These are phyloP conservation scores for Suhomyces wounanorum DNA, from an alignment of 1,139 yeast species.

Conservation along the genomic window DNA sequence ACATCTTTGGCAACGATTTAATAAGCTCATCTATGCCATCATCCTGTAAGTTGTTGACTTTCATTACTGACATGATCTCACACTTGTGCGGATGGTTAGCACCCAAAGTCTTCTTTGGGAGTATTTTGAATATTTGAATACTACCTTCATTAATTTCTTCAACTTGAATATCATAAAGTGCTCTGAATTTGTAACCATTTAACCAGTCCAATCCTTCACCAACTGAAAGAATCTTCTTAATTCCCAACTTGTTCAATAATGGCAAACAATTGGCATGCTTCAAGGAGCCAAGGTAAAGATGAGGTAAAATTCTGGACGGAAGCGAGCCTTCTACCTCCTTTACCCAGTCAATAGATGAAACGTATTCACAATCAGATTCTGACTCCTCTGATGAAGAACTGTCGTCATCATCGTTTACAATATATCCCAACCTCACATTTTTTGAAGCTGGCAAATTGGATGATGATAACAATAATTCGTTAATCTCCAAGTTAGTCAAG, in stretches of 20 bases:
- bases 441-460: slow-evolving; percentile 3
- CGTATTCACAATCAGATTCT: slow-evolving; percentile 14
- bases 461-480: slow-evolving; percentile 32
- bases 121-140: slow-evolving; percentile 35
- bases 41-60: slow-evolving; percentile 49
- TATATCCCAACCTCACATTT: slow-evolving; percentile 27
- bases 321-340: slow-evolving; percentile 58
- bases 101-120: slow-evolving; percentile 5
- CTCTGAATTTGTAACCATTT: slow-evolving; percentile 32
- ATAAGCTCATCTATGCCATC: slow-evolving; percentile 51
- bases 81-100: slow-evolving; percentile 9
- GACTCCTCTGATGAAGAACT: slow-evolving; percentile 15
- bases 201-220: slow-evolving; percentile 82
- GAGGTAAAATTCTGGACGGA: slow-evolving; percentile 77
- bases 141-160: slow-evolving; percentile 33
- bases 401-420: slow-evolving; percentile 24
- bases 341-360: slow-evolving; percentile 34
- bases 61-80: slow-evolving; percentile 39
- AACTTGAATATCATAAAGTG: slow-evolving; percentile 26
- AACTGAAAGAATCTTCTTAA: slow-evolving; percentile 77
- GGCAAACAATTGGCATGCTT: slow-evolving; percentile 77
- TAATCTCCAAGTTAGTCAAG: slow-evolving; percentile 34
- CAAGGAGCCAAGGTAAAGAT: slow-evolving; percentile 82
- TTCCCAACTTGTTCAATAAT: slow-evolving; percentile 64
- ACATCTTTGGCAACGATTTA: slow-evolving; percentile 36